Conservation (phyloP, 306 rosid genomes). For the Clitoria ternatea region DNA sequence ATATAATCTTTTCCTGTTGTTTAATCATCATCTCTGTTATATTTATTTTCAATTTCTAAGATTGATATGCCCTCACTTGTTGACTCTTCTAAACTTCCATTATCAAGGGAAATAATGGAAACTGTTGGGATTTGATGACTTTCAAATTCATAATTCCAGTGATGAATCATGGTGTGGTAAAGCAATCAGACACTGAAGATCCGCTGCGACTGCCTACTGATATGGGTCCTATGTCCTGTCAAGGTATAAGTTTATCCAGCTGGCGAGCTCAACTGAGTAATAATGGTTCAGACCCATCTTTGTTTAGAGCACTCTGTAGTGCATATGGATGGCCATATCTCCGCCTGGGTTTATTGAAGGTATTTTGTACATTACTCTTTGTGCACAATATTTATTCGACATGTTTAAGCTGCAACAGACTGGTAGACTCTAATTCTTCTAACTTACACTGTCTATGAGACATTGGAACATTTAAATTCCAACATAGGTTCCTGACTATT, state of each 20-base stretch:
- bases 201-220: slow-evolving; percentile 67
- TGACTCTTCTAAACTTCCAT: slow-evolving; percentile 24
- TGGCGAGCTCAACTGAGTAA: slow-evolving; percentile 62
- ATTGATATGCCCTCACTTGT: slow-evolving; percentile 22
- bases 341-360: slow-evolving; percentile 84
- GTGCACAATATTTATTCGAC: neutral
- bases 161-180: slow-evolving; percentile 61
- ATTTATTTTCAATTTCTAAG: slow-evolving; percentile 14
- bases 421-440: neutral
- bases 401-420: neutral
- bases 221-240: slow-evolving; percentile 69
- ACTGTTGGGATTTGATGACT: slow-evolving; percentile 64
- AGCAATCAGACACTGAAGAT: slow-evolving; percentile 78
- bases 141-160: slow-evolving; percentile 74
- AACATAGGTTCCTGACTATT: neutral
- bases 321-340: slow-evolving; percentile 96
- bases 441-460: neutral
- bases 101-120: slow-evolving; percentile 43
- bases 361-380: slow-evolving; percentile 22
- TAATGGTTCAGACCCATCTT: slow-evolving; percentile 51
- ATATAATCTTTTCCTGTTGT: neutral
- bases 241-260: slow-evolving; percentile 46
- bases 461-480: neutral
- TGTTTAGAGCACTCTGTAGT: slow-evolving; percentile 69
- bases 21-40: neutral